Conservation (phyloP, 2,329 filamentous ascomycete genomes). For the Colletotrichum musicola region DNA sequence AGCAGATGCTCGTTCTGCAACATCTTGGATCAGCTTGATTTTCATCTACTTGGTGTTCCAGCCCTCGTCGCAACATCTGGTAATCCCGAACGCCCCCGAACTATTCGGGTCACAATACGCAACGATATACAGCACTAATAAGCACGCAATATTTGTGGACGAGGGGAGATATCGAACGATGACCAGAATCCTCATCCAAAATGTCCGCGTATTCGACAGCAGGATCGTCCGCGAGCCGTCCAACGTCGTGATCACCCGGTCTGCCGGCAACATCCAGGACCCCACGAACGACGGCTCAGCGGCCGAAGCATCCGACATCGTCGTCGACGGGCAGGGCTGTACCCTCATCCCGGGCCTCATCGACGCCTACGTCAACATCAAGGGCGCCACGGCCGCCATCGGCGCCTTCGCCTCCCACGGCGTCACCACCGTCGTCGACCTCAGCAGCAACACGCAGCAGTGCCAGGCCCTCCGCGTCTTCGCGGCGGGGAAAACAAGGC, state of each 20-base stretch:
- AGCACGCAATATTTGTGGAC: neutral
- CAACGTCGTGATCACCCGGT: slow-evolving; percentile 15
- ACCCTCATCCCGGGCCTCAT: slow-evolving; percentile 28
- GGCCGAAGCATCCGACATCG: neutral
- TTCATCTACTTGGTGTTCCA: too few relatives aligned
- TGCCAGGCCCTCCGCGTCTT: slow-evolving; percentile 31
- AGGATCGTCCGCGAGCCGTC: slow-evolving; percentile 8
- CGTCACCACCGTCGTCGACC: slow-evolving; percentile 31
- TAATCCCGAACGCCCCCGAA: too few relatives aligned
- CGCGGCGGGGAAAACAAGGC: slow-evolving; percentile 7
- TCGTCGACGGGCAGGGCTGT: slow-evolving; percentile 24
- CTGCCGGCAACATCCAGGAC: slow-evolving; percentile 6
- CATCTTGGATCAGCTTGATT: too few relatives aligned
- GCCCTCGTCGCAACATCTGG: too few relatives aligned
- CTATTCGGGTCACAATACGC: too few relatives aligned
- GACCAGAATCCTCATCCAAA: slow-evolving; percentile 17
- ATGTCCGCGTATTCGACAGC: slow-evolving; percentile 40
- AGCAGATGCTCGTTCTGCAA: too few relatives aligned
- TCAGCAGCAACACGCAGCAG: slow-evolving; percentile 31
- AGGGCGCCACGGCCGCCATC: slow-evolving; percentile 17
- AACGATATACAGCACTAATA: too few relatives aligned
- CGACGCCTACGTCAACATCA: slow-evolving; percentile 21
- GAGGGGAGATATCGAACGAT: neutral
- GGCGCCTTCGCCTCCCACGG: slow-evolving; percentile 16
- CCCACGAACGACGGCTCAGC: slow-evolving; percentile 2